Evolutionary conservation across 2,329 filamentous ascomycete species (phyloP), one percentile per base, ranked within the genome.

Genomic region (Aureobasidium pullulans): DNA sequence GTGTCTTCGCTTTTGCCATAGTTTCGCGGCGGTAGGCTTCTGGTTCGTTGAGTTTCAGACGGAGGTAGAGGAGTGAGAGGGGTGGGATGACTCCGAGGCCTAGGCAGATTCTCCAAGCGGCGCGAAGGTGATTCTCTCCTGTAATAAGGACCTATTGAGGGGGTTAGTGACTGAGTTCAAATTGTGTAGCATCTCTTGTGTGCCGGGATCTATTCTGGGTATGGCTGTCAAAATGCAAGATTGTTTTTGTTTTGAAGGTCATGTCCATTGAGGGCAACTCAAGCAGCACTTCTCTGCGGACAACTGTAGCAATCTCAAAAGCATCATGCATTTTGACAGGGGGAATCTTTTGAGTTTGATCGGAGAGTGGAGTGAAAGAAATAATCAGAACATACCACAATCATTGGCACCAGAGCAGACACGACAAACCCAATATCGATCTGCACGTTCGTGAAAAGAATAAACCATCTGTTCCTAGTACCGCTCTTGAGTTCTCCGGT

Each of bases 341-440:
- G 23, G 3, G 23, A 23, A 4, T 23, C 23, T 23, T 23, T 23
- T 23, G 23, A 23, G 23, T 23, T 23, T 23, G 23, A 23, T 23
- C 23, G 23, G 23, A 23, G 23, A 23, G 23, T 23, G 23, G 23
- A 15, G 13, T 9, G 13, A 44, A 64, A 62, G 53, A 64, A 63
- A 1, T 60, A 46, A n/a, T 62, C 61, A 39, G 28, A 49, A 57
- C 67, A 60, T 62, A 84, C 80, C 31, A 87, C 71, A 47, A 88
- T 76, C 73, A 85, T 85, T 0, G 90, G 89, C 1, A 94, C 84
- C 62, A 96, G 84, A 0, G 89, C 86, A 8, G 89, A 86, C 59
- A 93, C 78, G 1, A 95, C 88, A 64, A 95, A 96, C 0, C 89
- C 91, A 57, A 84, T 82, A 69, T 95, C 89, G 62, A 96, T 95